phyloP scores from a whole-genome alignment of 208 protist species.

The Perkinsela sp. region DNA sequence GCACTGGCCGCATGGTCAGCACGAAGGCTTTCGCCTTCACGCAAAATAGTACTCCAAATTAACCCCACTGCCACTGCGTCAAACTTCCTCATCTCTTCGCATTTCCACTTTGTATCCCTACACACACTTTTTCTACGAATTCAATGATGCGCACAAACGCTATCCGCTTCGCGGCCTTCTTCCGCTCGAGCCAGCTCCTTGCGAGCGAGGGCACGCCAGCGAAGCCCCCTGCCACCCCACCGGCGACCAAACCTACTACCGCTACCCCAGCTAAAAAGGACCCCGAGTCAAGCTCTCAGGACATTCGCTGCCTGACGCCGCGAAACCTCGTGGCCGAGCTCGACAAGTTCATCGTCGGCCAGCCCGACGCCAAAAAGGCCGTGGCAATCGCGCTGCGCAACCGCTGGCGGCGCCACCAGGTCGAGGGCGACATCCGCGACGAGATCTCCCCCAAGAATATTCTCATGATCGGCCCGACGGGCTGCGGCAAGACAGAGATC shows the following conservation, averaged over 20 bases:
- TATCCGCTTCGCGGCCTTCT: background rate
- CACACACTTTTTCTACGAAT: too few species aligned
- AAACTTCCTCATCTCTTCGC: too few species aligned
- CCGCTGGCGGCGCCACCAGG: constrained; percentile 69
- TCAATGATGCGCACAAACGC: background rate
- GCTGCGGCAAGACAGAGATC: constrained; percentile 83
- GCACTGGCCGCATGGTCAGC: too few species aligned
- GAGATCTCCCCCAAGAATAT: constrained; percentile 79
- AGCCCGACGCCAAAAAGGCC: constrained; percentile 82
- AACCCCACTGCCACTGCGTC: too few species aligned
- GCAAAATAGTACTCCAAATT: too few species aligned
- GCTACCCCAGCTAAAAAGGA: background rate
- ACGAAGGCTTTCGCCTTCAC: too few species aligned
- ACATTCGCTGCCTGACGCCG: constrained; percentile 59
- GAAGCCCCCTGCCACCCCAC: background rate
- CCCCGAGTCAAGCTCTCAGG: constrained; percentile 3
- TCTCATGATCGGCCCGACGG: constrained; percentile 74
- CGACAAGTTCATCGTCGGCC: constrained; percentile 84
- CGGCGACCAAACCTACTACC: background rate
- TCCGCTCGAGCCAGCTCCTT: background rate
- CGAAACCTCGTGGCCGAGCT: constrained; percentile 72
- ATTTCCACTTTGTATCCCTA: too few species aligned
- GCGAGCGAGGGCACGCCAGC: background rate
- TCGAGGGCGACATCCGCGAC: constrained; percentile 48
- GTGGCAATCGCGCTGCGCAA: constrained; percentile 81